Percentiles rank a stretch among this genome's conserved stretches.
Conservation (phyloP, 208 protist genomes). For the Acanthamoeba healyi region DNA sequence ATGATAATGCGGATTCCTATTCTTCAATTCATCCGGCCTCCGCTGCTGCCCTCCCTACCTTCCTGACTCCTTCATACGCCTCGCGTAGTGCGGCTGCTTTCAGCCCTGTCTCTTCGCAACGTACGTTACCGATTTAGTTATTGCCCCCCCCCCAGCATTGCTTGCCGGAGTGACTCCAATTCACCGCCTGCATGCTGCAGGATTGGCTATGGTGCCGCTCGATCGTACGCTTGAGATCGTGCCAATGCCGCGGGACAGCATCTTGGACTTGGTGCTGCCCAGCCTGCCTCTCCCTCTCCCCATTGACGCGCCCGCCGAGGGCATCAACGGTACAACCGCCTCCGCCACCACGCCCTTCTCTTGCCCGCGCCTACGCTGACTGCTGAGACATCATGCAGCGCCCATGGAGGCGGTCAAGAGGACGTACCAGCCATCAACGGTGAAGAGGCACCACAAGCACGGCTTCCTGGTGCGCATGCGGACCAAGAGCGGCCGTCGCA, state of each 20-base stretch:
- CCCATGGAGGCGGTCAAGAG: slow-evolving; percentile 45
- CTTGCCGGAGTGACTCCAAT: neutral
- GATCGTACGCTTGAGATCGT: neutral
- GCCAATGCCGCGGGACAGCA: neutral
- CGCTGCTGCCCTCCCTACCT: neutral
- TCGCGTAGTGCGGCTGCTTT: neutral
- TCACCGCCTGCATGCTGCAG: neutral
- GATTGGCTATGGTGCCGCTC: neutral
- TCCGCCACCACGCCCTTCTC: neutral
- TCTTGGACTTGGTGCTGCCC: slow-evolving; percentile 7
- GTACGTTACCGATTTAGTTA: neutral
- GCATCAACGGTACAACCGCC: slow-evolving; percentile 46
- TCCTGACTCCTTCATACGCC: neutral
- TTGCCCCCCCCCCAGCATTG: neutral
- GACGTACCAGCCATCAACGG: slow-evolving; percentile 45
- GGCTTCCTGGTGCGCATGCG: slow-evolving; percentile 52
- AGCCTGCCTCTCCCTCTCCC: neutral
- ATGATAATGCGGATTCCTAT: neutral
- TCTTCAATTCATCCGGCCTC: neutral
- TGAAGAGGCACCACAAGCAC: slow-evolving; percentile 1
- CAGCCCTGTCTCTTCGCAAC: neutral
- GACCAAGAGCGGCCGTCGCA: neutral
- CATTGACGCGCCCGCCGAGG: neutral
- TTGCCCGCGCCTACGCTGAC: neutral
- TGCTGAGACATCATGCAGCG: too few relatives aligned